phyloP scores from a whole-genome alignment of 495 filamentous ascomycete genomes.

The Cenococcum geophilum region DNA sequence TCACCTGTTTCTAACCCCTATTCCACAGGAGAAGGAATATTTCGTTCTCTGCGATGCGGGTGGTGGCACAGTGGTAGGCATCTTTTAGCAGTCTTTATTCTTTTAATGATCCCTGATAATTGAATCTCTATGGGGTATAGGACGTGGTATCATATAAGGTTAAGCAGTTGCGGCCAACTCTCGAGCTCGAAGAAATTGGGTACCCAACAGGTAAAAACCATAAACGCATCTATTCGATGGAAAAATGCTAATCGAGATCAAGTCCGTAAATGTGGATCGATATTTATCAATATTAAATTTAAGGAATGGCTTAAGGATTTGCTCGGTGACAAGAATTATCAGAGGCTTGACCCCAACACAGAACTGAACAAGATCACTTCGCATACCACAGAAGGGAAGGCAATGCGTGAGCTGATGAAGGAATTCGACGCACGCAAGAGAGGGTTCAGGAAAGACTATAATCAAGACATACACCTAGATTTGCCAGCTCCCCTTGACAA shows the following conservation, averaged over 20 bases:
- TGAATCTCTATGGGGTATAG: not conserved
- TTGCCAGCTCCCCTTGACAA: slow-evolving; percentile 18
- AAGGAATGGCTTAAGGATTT: slow-evolving; percentile 18
- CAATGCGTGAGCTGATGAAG: slow-evolving; percentile 20
- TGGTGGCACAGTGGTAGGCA: slow-evolving; percentile 15
- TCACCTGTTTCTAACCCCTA: not conserved
- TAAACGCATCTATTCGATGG: not conserved
- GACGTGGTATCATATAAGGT: slow-evolving; percentile 26
- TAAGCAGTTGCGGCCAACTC: slow-evolving; percentile 11
- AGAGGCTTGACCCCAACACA: slow-evolving; percentile 11
- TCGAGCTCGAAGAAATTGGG: slow-evolving; percentile 15
- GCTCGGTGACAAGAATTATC: slow-evolving; percentile 12
- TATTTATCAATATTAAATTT: slow-evolving; percentile 23
- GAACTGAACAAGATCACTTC: slow-evolving; percentile 12
- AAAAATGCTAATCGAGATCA: not conserved
- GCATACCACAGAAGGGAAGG: slow-evolving; percentile 16
- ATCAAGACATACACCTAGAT: slow-evolving; percentile 23
- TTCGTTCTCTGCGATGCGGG: no score
- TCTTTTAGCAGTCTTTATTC: no score
- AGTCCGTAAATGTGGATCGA: slow-evolving; percentile 22
- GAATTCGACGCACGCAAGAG: slow-evolving; percentile 14
- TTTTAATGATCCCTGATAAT: not conserved
- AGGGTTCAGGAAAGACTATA: slow-evolving; percentile 1
- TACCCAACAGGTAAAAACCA: not conserved
- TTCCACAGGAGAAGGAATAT: slow-evolving; percentile 5